These are phyloP conservation scores for Sporothrix pallida DNA, from an alignment of 2,329 filamentous ascomycete species.

Conservation along the genomic window DNA sequence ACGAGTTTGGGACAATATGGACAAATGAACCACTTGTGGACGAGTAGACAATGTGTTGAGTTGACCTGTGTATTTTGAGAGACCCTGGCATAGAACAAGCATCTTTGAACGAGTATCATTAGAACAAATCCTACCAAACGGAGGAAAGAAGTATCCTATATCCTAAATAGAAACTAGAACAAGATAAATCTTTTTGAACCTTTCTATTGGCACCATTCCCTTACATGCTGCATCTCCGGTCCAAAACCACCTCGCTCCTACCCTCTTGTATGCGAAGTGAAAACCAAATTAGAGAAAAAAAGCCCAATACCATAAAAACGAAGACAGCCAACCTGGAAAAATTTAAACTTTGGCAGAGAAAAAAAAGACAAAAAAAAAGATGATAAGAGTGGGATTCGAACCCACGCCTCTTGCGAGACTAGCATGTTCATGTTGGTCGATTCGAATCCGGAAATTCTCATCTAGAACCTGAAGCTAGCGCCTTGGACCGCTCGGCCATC, in stretches of 20 bases:
- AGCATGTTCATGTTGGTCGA: constrained; percentile 34
- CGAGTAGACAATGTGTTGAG: background rate
- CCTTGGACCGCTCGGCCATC: constrained; percentile 41
- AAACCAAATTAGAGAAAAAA: background rate
- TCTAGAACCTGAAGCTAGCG: constrained; percentile 39
- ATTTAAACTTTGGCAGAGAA: background rate
- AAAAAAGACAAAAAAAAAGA: constrained; percentile 14
- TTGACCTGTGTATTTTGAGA: background rate
- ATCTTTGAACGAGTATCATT: constrained; percentile 5
- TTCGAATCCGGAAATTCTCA: constrained; percentile 17
- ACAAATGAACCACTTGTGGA: background rate
- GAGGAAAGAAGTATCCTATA: too few species aligned
- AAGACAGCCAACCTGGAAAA: background rate
- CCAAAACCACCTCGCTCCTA: background rate
- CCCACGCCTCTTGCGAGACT: constrained; percentile 39
- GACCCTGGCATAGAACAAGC: background rate
- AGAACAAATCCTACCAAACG: too few species aligned
- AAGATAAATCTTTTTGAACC: background rate
- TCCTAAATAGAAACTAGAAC: background rate
- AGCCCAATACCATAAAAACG: background rate
- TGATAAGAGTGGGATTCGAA: constrained; percentile 41
- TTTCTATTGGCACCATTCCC: background rate
- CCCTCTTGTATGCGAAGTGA: background rate
- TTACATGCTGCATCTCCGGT: background rate
- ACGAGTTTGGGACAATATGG: too few species aligned